phyloP scores from a whole-genome alignment of 805 yeast genomes.

The Starmerella bombi region DNA sequence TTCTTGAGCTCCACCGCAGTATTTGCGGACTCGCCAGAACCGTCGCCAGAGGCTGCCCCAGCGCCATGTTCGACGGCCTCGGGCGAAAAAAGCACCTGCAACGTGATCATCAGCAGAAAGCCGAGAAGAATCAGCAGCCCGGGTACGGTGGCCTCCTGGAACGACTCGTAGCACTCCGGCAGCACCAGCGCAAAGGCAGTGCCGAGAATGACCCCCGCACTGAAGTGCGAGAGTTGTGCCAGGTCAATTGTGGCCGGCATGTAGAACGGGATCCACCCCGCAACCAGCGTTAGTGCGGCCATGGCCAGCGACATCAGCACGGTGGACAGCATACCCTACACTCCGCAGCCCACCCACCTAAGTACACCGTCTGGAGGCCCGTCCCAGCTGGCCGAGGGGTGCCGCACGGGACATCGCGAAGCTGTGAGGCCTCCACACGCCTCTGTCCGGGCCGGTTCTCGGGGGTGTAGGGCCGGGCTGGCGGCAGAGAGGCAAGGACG shows the following conservation, averaged over 20 bases:
- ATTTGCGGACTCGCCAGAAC: not conserved
- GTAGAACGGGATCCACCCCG: slow-evolving; percentile 21
- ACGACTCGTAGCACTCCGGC: slow-evolving; percentile 50
- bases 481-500: too few relatives aligned
- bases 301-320: slow-evolving; percentile 17
- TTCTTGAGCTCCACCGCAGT: not conserved
- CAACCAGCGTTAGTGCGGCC: slow-evolving; percentile 19
- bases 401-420: too few relatives aligned
- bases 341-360: too few relatives aligned
- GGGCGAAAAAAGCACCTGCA: slow-evolving; percentile 32
- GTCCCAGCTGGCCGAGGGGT: too few relatives aligned
- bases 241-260: slow-evolving; percentile 5
- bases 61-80: not conserved
- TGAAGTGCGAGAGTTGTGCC: slow-evolving; percentile 34
- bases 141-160: slow-evolving; percentile 19
- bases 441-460: too few relatives aligned
- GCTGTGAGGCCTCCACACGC: too few relatives aligned
- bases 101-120: slow-evolving; percentile 38
- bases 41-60: not conserved
- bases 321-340: slow-evolving; percentile 14
- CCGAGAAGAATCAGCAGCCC: slow-evolving; percentile 36
- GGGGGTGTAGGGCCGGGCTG: too few relatives aligned
- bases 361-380: not conserved
- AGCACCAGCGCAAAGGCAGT: slow-evolving; percentile 46
- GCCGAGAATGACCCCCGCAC: slow-evolving; percentile 49